phyloP scores from a whole-genome alignment of 2,329 filamentous ascomycete genomes.

The Fusarium xylarioides region DNA sequence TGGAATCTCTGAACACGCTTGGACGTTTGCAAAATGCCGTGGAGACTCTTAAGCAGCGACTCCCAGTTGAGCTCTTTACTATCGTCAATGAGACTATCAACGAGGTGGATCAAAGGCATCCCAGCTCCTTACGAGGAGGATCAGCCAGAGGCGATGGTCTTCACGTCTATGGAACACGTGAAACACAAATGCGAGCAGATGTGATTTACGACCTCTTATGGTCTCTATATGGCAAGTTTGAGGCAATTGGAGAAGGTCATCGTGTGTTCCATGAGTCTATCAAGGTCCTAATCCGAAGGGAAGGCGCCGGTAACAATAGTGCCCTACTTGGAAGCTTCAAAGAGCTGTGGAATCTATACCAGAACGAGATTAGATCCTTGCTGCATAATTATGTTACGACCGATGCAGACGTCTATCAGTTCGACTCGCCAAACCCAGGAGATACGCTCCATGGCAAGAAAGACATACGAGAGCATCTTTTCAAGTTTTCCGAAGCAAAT shows the following conservation, averaged over 20 bases:
- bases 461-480: slow-evolving; percentile 72
- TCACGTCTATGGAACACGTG: slow-evolving; percentile 71
- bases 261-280: slow-evolving; percentile 93
- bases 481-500: slow-evolving; percentile 87
- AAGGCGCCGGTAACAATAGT: slow-evolving; percentile 71
- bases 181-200: slow-evolving; percentile 80
- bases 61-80: slow-evolving; percentile 92
- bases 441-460: slow-evolving; percentile 56
- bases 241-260: slow-evolving; percentile 95
- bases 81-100: slow-evolving; percentile 95
- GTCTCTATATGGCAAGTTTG: slow-evolving; percentile 95
- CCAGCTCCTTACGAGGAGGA: slow-evolving; percentile 75
- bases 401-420: slow-evolving; percentile 78
- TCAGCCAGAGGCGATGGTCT: slow-evolving; percentile 63
- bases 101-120: slow-evolving; percentile 92
- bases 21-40: slow-evolving; percentile 86
- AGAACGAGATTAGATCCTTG: slow-evolving; percentile 95
- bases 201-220: slow-evolving; percentile 92
- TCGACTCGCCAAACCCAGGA: slow-evolving; percentile 63
- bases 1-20: slow-evolving; percentile 91
- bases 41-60: slow-evolving; percentile 88
- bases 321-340: slow-evolving; percentile 88
- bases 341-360: slow-evolving; percentile 96
- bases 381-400: slow-evolving; percentile 96
- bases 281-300: slow-evolving; percentile 83